Conservation (phyloP, 2,329 filamentous ascomycete species). For the Aspergillus eucalypticola region DNA sequence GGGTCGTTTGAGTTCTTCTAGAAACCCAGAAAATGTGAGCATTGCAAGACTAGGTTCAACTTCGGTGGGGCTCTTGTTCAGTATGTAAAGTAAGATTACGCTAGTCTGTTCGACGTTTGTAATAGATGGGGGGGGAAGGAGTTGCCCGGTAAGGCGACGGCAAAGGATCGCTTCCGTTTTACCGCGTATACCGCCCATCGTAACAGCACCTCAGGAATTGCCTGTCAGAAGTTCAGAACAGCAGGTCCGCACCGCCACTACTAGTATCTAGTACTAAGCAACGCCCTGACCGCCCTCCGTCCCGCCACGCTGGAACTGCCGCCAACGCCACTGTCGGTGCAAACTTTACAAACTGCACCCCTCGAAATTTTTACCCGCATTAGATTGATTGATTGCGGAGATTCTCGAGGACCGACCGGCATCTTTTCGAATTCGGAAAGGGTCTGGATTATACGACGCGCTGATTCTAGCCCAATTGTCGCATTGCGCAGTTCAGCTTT, state of each 20-base stretch:
- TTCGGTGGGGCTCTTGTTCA: constrained; percentile 5
- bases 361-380: constrained; percentile 17
- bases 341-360: constrained; percentile 27
- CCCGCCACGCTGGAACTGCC: neutral
- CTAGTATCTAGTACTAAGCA: neutral
- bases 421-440: neutral
- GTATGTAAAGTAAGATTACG: constrained; percentile 10
- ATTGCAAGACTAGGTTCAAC: constrained; percentile 9
- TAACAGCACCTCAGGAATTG: constrained; percentile 5
- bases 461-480: neutral
- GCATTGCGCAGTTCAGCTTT: neutral
- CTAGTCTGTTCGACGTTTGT: constrained; percentile 1
- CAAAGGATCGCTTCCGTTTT: neutral
- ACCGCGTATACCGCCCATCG: constrained; percentile 13
- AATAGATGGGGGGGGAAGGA: neutral
- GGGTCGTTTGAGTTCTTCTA: constrained; percentile 17
- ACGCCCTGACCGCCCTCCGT: neutral
- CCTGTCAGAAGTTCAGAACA: neutral
- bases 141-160: neutral
- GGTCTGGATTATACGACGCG: neutral
- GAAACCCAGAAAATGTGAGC: constrained; percentile 13
- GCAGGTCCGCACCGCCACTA: neutral
- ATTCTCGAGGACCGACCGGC: neutral
- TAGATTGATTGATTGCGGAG: constrained; percentile 1
- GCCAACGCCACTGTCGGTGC: constrained; percentile 8